These are phyloP conservation scores for Calocybe indica DNA, from an alignment of 768 basidiomycete species.

Conservation along the genomic window DNA sequence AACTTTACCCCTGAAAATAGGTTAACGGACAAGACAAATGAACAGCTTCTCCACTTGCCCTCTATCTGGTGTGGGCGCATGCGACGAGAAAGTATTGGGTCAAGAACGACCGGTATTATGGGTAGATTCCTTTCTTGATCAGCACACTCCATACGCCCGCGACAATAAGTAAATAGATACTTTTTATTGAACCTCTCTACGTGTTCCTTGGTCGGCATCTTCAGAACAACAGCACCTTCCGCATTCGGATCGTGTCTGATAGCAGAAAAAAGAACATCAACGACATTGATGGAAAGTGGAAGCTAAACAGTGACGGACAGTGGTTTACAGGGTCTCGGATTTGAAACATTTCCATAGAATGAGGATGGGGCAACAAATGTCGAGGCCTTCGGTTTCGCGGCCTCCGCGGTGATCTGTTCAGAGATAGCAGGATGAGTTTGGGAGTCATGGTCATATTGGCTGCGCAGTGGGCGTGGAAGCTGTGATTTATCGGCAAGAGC, in stretches of 20 bases:
- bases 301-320: too few relatives aligned
- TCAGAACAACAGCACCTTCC: constrained; percentile 83
- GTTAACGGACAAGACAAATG: background rate
- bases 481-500: constrained; percentile 40
- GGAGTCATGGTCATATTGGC: constrained; percentile 1
- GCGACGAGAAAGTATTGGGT: constrained; percentile 71
- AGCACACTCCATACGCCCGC: background rate
- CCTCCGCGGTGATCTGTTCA: constrained; percentile 4
- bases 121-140: constrained; percentile 43
- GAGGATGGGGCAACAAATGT: constrained; percentile 49
- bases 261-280: background rate
- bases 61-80: constrained; percentile 89
- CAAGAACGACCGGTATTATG: constrained; percentile 80
- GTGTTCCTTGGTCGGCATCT: constrained; percentile 63
- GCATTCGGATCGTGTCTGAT: constrained; percentile 71
- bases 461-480: constrained; percentile 36
- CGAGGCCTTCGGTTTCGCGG: constrained; percentile 4
- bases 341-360: constrained; percentile 47
- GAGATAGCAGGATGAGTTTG: background rate
- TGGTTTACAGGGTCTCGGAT: constrained; percentile 10
- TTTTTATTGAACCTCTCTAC: constrained; percentile 64
- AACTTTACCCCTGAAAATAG: constrained; percentile 62
- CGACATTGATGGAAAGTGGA: background rate
- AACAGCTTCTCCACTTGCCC: constrained; percentile 34
- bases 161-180: constrained; percentile 25